Percentiles rank a stretch among this genome's conserved stretches.
phyloP scores from a whole-genome alignment of 176 grass and related monocot species.

The Hordeum vulgare region MorexV3_pseudomolecules_assembly NC_058522.1:517515453-517515952 shows the following conservation, averaged over 20 bases:
- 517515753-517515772: background rate
- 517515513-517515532: background rate
- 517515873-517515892: background rate
- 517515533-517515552: conserved; percentile 1
- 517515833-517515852: background rate
- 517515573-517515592: conserved; percentile 12
- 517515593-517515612: background rate
- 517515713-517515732: background rate
- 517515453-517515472: background rate
- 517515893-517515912: too few species aligned
- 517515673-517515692: background rate
- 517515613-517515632: background rate
- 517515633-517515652: background rate
- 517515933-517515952: too few species aligned
- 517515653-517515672: background rate
- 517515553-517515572: background rate
- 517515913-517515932: too few species aligned
- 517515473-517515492: conserved; percentile 16
- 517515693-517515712: too few species aligned
- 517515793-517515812: background rate
- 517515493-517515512: conserved; percentile 1
- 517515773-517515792: background rate
- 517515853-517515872: background rate
- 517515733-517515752: background rate
- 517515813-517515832: too few species aligned